A percentile compares a stretch with the other conserved stretches of the same genome.
Conservation (phyloP, 768 basidiomycete genomes). For the Lactarius hatsudake region DNA sequence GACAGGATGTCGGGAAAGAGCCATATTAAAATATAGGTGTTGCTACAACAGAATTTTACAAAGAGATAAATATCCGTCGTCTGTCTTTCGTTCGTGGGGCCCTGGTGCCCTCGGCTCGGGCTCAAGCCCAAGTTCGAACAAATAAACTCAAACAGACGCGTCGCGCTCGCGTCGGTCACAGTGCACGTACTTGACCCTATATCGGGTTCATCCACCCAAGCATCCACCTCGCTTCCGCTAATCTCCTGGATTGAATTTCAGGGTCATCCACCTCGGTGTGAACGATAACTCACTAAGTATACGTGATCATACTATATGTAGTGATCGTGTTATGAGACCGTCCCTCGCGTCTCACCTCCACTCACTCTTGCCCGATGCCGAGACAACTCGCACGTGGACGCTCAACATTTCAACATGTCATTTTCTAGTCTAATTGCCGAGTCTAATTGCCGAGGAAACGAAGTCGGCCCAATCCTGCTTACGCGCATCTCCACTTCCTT, state of each 20-base stretch:
- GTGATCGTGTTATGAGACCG: too few relatives aligned
- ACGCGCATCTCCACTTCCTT: background rate
- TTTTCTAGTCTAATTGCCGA: too few relatives aligned
- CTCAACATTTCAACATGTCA: too few relatives aligned
- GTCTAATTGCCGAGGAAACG: background rate
- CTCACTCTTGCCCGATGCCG: too few relatives aligned
- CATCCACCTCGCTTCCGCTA: background rate
- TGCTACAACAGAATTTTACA: conserved; percentile 15
- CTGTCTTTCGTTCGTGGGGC: background rate
- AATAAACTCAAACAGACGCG: conserved; percentile 23
- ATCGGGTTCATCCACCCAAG: background rate
- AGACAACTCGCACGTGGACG: too few relatives aligned
- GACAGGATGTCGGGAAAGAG: conserved; percentile 3
- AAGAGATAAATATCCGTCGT: conserved; percentile 3
- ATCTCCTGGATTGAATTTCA: background rate
- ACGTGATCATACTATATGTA: too few relatives aligned
- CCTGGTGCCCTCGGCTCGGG: background rate
- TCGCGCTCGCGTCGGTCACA: conserved; percentile 18
- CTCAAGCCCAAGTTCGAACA: background rate
- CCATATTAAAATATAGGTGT: conserved; percentile 1
- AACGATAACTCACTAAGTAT: too few relatives aligned
- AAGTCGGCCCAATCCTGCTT: background rate
- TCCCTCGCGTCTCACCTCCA: background rate
- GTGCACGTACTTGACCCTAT: background rate
- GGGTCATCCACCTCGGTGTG: background rate